A percentile compares a stretch with the other conserved stretches of the same genome.
Conservation (phyloP, 257 asterid species). For the Lavandula angustifolia region DNA sequence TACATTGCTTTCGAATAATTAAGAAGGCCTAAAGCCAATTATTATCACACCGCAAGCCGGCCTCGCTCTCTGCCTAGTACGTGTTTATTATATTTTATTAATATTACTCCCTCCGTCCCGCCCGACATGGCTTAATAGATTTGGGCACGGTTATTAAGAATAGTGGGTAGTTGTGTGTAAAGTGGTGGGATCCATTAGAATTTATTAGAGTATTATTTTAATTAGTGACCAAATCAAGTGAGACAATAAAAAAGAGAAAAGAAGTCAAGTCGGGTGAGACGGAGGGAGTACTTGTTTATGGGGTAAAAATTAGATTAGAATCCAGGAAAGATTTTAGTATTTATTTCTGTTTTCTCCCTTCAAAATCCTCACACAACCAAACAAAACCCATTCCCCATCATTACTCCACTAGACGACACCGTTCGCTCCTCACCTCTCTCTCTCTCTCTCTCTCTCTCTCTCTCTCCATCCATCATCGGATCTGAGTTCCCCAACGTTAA, state of each 20-base stretch:
- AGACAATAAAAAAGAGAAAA: too few species aligned
- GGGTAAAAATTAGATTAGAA: not conserved
- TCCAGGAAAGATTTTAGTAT: conserved; percentile 11
- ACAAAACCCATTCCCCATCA: conserved; percentile 37
- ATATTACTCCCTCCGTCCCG: too few species aligned
- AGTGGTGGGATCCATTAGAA: too few species aligned
- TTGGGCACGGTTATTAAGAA: too few species aligned
- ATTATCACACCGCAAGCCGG: conserved; percentile 12
- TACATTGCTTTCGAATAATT: too few species aligned
- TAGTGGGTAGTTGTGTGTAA: too few species aligned
- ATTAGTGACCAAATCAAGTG: too few species aligned
- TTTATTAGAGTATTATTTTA: too few species aligned
- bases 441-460: conserved; percentile 39
- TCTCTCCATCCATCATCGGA: conserved; percentile 54
- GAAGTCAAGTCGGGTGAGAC: too few species aligned
- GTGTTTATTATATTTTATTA: too few species aligned
- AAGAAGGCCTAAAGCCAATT: conserved; percentile 10
- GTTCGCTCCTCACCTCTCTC: conserved; percentile 35
- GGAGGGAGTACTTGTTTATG: too few species aligned
- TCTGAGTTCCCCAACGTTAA: conserved; percentile 57
- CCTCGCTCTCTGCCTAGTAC: conserved; percentile 1
- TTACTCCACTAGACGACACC: conserved; percentile 42
- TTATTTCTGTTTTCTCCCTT: conserved; percentile 18
- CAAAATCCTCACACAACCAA: conserved; percentile 28
- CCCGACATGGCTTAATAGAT: too few species aligned